These are phyloP conservation scores for Rhododendron williamsianum DNA, from an alignment of 148 eudicot species.

Conservation along the genomic window DNA sequence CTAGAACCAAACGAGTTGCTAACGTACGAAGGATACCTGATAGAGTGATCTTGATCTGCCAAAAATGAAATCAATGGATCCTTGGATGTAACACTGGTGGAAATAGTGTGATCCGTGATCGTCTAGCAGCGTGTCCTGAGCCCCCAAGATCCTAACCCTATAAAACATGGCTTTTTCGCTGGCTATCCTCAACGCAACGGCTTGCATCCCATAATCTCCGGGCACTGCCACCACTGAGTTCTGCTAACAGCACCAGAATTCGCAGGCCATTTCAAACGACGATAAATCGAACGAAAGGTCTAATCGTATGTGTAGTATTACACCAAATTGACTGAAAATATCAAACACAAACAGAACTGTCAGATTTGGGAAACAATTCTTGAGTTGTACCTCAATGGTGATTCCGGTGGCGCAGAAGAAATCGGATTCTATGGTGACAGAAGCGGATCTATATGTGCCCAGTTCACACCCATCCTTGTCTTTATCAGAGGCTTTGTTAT, in stretches of 20 bases:
- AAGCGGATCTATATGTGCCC: slow-evolving; percentile 71
- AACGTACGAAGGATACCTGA: slow-evolving; percentile 27
- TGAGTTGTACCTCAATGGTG: slow-evolving; percentile 54
- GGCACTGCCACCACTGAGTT: slow-evolving; percentile 57
- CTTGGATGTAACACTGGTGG: slow-evolving; percentile 67
- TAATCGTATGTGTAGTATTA: neutral
- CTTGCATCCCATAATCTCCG: slow-evolving; percentile 65
- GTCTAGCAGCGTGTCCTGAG: slow-evolving; percentile 85
- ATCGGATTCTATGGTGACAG: slow-evolving; percentile 62
- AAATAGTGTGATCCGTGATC: slow-evolving; percentile 72
- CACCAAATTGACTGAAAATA: neutral
- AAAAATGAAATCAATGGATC: slow-evolving; percentile 79
- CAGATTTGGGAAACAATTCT: neutral
- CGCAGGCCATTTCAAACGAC: neutral
- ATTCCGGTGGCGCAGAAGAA: slow-evolving; percentile 74
- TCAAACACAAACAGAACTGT: neutral
- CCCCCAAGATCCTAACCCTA: slow-evolving; percentile 56
- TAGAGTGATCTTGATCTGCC: slow-evolving; percentile 82
- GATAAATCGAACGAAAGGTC: neutral
- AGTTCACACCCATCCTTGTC: slow-evolving; percentile 35
- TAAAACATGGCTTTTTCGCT: slow-evolving; percentile 64
- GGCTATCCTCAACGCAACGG: slow-evolving; percentile 73
- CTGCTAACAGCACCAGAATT: slow-evolving; percentile 23
- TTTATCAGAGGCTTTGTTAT: slow-evolving; percentile 64
- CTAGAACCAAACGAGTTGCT: neutral